phyloP scores from a whole-genome alignment of 2,329 filamentous ascomycete species.

The Colletotrichum aenigma region DNA sequence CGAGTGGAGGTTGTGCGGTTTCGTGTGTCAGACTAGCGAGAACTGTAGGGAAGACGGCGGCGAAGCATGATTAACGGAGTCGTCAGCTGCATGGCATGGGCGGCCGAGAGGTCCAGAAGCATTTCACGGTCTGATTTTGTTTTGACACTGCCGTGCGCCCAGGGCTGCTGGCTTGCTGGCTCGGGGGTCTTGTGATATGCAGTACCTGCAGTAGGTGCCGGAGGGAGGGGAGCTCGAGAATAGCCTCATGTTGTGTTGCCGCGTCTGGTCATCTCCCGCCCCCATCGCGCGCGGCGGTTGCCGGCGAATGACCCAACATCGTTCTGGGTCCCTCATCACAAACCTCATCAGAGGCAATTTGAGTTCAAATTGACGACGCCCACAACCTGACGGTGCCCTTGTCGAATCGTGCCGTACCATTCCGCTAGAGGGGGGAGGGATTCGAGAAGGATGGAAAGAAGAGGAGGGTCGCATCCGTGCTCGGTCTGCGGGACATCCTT shows the following conservation, averaged over 20 bases:
- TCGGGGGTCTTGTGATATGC: neutral
- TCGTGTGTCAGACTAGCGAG: slow-evolving; percentile 24
- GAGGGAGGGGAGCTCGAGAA: slow-evolving; percentile 47
- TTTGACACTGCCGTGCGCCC: slow-evolving; percentile 16
- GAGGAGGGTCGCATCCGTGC: slow-evolving; percentile 21
- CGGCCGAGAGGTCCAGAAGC: slow-evolving; percentile 2
- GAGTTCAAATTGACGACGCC: slow-evolving; percentile 13
- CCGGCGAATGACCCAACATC: neutral
- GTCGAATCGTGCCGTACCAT: slow-evolving; percentile 1
- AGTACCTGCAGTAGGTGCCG: neutral
- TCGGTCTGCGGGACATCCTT: slow-evolving; percentile 15
- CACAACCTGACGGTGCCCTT: neutral
- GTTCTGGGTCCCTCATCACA: neutral
- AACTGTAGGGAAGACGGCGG: slow-evolving; percentile 19
- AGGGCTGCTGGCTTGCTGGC: neutral
- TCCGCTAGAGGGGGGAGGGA: neutral
- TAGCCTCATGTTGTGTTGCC: slow-evolving; percentile 47
- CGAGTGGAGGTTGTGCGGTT: slow-evolving; percentile 21
- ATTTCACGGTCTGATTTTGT: neutral
- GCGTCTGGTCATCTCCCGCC: neutral
- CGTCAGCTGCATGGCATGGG: slow-evolving; percentile 13
- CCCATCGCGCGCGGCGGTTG: slow-evolving; percentile 35
- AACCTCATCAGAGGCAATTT: slow-evolving; percentile 12
- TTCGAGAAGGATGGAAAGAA: slow-evolving; percentile 20
- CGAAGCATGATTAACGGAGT: slow-evolving; percentile 22